Conservation (phyloP, 106 monocot species). For the Cymbidium sinense region DNA sequence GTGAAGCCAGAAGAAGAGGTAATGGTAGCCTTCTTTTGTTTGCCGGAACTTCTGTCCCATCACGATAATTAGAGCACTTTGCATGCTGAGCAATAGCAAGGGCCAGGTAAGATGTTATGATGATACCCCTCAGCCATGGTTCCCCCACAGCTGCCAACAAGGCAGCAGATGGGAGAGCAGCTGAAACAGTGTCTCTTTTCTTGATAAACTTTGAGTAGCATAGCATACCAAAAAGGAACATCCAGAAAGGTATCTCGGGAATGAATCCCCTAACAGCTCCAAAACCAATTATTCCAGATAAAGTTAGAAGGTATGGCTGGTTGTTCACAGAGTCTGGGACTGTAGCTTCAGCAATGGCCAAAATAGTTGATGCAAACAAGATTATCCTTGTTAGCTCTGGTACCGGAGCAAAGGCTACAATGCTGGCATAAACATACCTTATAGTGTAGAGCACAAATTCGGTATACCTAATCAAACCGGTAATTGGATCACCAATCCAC, state of each 20-base stretch:
- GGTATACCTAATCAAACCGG: conserved; percentile 34
- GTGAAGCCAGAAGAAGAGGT: conserved; percentile 42
- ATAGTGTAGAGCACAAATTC: conserved; percentile 42
- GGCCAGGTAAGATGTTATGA: conserved; percentile 40
- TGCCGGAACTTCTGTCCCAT: background rate
- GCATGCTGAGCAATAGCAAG: conserved; percentile 61
- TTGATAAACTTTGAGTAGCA: conserved; percentile 43
- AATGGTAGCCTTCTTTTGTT: conserved; percentile 27
- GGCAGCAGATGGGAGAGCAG: conserved; percentile 53
- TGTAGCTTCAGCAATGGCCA: conserved; percentile 54
- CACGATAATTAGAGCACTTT: conserved; percentile 15
- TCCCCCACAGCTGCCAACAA: conserved; percentile 53
- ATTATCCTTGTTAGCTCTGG: conserved; percentile 62
- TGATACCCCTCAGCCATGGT: conserved; percentile 60
- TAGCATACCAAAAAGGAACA: conserved; percentile 30
- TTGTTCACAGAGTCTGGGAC: conserved; percentile 40
- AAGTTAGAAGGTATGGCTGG: conserved; percentile 47
- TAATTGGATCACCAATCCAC: conserved; percentile 52
- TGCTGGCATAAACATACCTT: conserved; percentile 30
- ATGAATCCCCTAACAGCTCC: conserved; percentile 40
- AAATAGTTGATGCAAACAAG: conserved; percentile 45
- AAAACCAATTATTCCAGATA: conserved; percentile 48
- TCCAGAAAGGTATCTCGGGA: conserved; percentile 44
- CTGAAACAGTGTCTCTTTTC: conserved; percentile 43
- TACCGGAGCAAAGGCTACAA: conserved; percentile 63